Base-by-base conservation (phyloP, 148 eudicot species). In the Vaccinium corymbosum region DNA sequence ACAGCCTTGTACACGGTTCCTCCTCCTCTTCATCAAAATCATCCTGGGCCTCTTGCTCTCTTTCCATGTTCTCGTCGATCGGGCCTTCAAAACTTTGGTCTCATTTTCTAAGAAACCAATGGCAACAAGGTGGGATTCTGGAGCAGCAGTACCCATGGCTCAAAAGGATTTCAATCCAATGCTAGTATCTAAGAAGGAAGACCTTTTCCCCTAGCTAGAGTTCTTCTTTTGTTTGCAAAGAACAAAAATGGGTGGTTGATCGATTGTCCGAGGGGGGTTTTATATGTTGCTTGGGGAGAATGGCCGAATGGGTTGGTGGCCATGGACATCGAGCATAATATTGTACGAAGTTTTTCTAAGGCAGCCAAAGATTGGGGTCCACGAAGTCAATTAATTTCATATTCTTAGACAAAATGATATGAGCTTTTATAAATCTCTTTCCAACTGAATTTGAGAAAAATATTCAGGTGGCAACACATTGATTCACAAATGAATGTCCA, bases 11-110 rank as follows among this genome's bases (percentile, higher is more conserved):
- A 75, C 46, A 35, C 71, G 57, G 17, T 80, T 66, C 66, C 89
- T 83, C 42, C 89, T 83, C 42, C 85, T 89, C 90, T 85, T 90
- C 89, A 85, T 93, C 80, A 70, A 14, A 20, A 89, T 83, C 83
- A 89, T 83, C 83, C 83, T 79, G 5, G 83, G n/a, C 49, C 87
- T 88, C 80, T 72, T 88, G 35, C 82, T 89, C 64, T 29, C 61
- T 78, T 27, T 22, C 68, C 20, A 38, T 42, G 20, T 62, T 46
- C 74, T 80, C 27, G 3, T 80, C 14, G 71, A 20, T 35, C 56
- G 49, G 49, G 50, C 66, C 81, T 56, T 46, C 27, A 57, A 57
- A 35, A n/a, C 71, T 35, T 78, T 78, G 59, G 0, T 78, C 59
- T 12, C 19, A 3, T 48, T 49, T 64, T 3, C 83, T 22, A 49